A percentile compares a stretch with the other conserved stretches of the same genome.
These are phyloP conservation scores for Boletellus ananiceps DNA, from an alignment of 768 basidiomycete species.

Conservation along the genomic window DNA sequence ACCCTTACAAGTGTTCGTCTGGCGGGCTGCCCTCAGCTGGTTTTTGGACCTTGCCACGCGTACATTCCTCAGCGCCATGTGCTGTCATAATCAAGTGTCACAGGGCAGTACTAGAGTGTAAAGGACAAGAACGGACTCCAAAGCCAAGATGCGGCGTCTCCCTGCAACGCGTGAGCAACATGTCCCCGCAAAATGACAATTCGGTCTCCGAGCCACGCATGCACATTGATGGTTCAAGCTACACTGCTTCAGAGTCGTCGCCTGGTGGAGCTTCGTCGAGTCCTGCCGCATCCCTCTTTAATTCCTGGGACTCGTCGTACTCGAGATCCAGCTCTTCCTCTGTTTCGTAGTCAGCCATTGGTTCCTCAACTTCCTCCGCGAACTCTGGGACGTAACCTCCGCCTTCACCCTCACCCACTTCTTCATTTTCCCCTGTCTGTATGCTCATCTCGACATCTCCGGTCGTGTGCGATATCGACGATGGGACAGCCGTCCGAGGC, in stretches of 20 bases:
- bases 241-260: constrained; percentile 7
- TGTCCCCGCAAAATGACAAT: too few species aligned
- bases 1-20: too few species aligned
- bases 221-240: not conserved
- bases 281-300: constrained; percentile 35
- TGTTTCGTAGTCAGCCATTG: constrained; percentile 30
- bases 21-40: too few species aligned
- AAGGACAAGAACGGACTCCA: too few species aligned
- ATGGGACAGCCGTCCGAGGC: constrained; percentile 26
- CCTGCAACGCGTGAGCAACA: too few species aligned
- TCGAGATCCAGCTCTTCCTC: constrained; percentile 42
- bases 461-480: constrained; percentile 24
- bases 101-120: too few species aligned
- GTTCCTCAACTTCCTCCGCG: constrained; percentile 23
- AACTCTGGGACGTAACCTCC: constrained; percentile 24
- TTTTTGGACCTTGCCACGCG: too few species aligned
- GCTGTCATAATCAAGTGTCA: too few species aligned
- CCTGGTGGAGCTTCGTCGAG: constrained; percentile 29
- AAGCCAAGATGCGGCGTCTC: too few species aligned
- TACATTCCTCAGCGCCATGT: too few species aligned
- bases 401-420: constrained; percentile 33
- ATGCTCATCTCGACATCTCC: constrained; percentile 23
- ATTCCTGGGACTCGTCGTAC: constrained; percentile 43
- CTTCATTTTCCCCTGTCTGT: constrained; percentile 25
- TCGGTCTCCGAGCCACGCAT: too few species aligned